phyloP scores from a whole-genome alignment of 352 stramenopile genomes.

The Globisporangium cylindrosporum region DNA sequence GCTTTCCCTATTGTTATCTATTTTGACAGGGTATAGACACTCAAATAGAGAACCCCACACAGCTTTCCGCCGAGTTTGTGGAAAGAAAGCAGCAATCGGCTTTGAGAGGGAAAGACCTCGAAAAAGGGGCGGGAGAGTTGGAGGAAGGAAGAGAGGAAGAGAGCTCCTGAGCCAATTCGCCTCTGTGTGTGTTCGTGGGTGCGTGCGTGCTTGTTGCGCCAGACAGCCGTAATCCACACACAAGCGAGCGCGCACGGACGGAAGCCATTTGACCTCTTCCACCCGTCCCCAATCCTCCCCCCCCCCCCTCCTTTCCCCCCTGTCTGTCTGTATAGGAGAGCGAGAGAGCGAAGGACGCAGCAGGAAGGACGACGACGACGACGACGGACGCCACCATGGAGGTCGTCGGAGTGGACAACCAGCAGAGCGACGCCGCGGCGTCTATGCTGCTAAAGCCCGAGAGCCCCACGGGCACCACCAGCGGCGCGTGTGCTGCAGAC shows the following conservation, averaged over 20 bases:
- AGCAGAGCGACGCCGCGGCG: neutral
- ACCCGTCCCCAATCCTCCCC: neutral
- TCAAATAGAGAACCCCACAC: too few species aligned
- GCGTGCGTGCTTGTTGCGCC: slow-evolving; percentile 2
- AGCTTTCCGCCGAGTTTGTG: too few species aligned
- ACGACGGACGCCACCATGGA: slow-evolving; percentile 2
- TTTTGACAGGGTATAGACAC: too few species aligned
- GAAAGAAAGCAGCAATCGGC: too few species aligned
- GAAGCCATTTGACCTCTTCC: slow-evolving; percentile 4
- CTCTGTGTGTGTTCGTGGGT: neutral
- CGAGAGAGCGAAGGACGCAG: neutral
- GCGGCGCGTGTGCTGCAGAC: neutral
- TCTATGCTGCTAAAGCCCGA: neutral
- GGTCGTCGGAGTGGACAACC: slow-evolving; percentile 18
- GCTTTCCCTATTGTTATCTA: too few species aligned
- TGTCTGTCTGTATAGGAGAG: slow-evolving; percentile 1
- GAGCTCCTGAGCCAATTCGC: neutral
- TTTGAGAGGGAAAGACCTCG: too few species aligned
- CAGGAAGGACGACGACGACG: slow-evolving; percentile 2
- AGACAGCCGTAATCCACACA: slow-evolving; percentile 5
- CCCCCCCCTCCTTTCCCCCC: neutral
- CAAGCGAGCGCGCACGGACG: neutral
- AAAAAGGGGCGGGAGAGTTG: too few species aligned
- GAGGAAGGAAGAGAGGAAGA: neutral
- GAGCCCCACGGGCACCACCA: neutral